phyloP scores from a whole-genome alignment of 768 basidiomycete species.

The Lentinula boryana region DNA sequence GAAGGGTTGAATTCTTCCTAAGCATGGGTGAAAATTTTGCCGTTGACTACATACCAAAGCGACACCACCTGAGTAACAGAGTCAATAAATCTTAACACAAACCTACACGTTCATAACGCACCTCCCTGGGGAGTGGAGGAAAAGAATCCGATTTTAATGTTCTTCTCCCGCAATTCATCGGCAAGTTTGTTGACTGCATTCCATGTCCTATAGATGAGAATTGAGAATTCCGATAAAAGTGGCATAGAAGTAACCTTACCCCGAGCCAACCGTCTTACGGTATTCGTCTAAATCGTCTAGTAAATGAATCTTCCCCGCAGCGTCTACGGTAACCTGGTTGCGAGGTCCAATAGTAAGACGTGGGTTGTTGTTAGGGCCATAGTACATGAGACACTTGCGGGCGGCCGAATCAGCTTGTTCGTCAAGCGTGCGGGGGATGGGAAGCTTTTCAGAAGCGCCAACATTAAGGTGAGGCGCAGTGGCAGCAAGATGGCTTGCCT shows the following conservation, averaged over 20 bases:
- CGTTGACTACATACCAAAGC: slow-evolving; percentile 55
- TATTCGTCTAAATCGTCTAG: slow-evolving; percentile 80
- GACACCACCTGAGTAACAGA: slow-evolving; percentile 65
- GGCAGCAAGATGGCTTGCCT: slow-evolving; percentile 44
- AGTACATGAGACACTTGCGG: slow-evolving; percentile 80
- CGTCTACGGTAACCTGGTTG: slow-evolving; percentile 86
- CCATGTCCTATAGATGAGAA: slow-evolving; percentile 50
- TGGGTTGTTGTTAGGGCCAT: slow-evolving; percentile 78
- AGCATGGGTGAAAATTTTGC: background rate
- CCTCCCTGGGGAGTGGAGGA: slow-evolving; percentile 94
- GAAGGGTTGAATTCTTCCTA: background rate
- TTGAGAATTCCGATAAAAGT: slow-evolving; percentile 7
- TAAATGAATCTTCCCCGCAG: slow-evolving; percentile 80
- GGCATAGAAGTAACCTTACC: slow-evolving; percentile 25
- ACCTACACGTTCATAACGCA: slow-evolving; percentile 24
- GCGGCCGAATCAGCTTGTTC: slow-evolving; percentile 86
- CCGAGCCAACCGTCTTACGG: slow-evolving; percentile 60
- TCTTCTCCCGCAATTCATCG: slow-evolving; percentile 79
- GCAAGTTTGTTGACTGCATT: slow-evolving; percentile 76
- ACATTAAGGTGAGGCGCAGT: slow-evolving; percentile 32
- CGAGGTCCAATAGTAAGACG: slow-evolving; percentile 76
- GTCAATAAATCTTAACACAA: slow-evolving; percentile 12
- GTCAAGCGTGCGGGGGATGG: slow-evolving; percentile 71
- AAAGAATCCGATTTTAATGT: slow-evolving; percentile 90
- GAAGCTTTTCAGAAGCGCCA: slow-evolving; percentile 51